Conservation (phyloP, 169 alveolate genomes). For the Plasmodium relictum region DNA sequence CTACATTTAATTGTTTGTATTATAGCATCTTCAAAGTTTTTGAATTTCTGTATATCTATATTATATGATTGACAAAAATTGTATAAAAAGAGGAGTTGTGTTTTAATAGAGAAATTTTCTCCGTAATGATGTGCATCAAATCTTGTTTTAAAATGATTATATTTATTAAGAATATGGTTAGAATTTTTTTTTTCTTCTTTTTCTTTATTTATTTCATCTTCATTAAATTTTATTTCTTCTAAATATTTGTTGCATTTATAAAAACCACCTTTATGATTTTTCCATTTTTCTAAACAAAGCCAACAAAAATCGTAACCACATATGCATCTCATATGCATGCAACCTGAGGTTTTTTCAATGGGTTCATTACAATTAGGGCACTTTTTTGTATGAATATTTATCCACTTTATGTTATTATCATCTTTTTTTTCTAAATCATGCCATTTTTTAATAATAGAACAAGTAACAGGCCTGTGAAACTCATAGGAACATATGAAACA, state of each 20-base stretch:
- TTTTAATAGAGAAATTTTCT: conserved; percentile 40
- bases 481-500: conserved; percentile 34
- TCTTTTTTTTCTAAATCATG: conserved; percentile 25
- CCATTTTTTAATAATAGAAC: conserved; percentile 44
- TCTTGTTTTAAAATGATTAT: conserved; percentile 50
- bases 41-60: conserved; percentile 10
- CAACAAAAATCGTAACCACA: conserved; percentile 67
- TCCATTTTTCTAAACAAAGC: conserved; percentile 48
- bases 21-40: conserved; percentile 35
- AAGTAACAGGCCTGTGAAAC: conserved; percentile 49
- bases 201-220: not conserved
- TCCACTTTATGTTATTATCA: conserved; percentile 49
- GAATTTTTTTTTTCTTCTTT: conserved; percentile 20
- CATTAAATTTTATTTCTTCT: not conserved
- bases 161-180: conserved; percentile 20
- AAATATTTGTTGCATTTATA: conserved; percentile 59
- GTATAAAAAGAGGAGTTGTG: conserved; percentile 37
- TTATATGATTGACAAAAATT: conserved; percentile 18
- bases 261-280: conserved; percentile 62
- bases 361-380: conserved; percentile 58
- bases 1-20: conserved; percentile 62
- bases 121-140: conserved; percentile 63
- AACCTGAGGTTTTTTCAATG: conserved; percentile 61
- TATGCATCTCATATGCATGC: conserved; percentile 64
- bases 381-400: conserved; percentile 23